Evolutionary conservation across 495 filamentous ascomycete species (phyloP).

Genomic region (Barbatosphaeria neglecta): DNA sequence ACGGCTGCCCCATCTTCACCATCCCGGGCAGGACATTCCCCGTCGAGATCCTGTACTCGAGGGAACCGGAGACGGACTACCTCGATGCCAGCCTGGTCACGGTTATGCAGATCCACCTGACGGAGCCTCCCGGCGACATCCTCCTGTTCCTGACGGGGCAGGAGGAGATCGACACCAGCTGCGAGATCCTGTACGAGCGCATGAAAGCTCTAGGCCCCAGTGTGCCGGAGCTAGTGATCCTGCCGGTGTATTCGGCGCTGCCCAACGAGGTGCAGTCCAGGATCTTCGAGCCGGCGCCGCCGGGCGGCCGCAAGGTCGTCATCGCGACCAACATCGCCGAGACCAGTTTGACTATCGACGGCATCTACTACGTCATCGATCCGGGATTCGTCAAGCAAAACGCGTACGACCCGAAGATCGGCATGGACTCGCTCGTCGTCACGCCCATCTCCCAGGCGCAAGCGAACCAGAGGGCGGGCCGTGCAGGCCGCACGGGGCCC

Average conservation of each 20-base stretch:
- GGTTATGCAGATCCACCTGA: constrained; percentile 96
- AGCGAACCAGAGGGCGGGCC: constrained; percentile 86
- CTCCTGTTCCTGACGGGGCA: constrained; percentile 92
- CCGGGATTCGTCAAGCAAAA: constrained; percentile 98
- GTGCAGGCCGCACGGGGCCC: constrained; percentile 87
- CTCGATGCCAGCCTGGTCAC: constrained; percentile 90
- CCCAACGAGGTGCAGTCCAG: constrained; percentile 87
- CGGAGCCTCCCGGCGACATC: constrained; percentile 84
- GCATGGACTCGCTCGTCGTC: constrained; percentile 93
- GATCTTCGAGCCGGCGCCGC: constrained; percentile 88
- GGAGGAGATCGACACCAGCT: constrained; percentile 94
- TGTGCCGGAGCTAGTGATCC: constrained; percentile 84
- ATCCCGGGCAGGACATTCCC: constrained; percentile 93
- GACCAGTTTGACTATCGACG: constrained; percentile 94
- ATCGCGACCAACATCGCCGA: constrained; percentile 99
- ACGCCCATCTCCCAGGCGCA: constrained; percentile 95
- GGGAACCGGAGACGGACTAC: constrained; percentile 93
- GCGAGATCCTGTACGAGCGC: constrained; percentile 83
- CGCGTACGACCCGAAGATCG: constrained; percentile 90
- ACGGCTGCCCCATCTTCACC: constrained; percentile 86
- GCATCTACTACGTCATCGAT: constrained; percentile 95
- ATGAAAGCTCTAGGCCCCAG: constrained; percentile 91
- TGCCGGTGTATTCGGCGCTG: constrained; percentile 88
- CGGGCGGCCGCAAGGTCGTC: constrained; percentile 84
- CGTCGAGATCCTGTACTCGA: constrained; percentile 87